Percentiles rank a stretch among this genome's conserved stretches.
phyloP scores from a whole-genome alignment of 305 asterid genomes.

The Plantago coronopus region DNA sequence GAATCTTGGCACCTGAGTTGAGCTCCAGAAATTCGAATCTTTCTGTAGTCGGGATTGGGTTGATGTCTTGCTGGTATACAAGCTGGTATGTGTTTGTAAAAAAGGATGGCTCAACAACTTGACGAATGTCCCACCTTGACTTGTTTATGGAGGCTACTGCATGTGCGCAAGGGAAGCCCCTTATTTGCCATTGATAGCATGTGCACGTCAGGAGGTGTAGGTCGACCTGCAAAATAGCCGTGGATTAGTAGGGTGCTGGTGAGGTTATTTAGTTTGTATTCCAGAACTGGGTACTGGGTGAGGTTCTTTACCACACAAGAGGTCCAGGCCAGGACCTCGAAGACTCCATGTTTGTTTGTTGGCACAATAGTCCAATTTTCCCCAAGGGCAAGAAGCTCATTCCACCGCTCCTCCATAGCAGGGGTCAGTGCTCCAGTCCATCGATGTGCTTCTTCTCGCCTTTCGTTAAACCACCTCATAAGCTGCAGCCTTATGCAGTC shows the following conservation, averaged over 20 bases:
- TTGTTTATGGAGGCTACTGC: no score
- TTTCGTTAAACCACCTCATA: not conserved
- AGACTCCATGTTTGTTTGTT: not conserved
- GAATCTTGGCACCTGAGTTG: no score
- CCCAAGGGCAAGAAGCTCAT: not conserved
- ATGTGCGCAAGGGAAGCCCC: not conserved
- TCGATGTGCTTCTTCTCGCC: not conserved
- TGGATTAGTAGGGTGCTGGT: not conserved
- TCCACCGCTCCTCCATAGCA: not conserved
- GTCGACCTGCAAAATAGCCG: not conserved
- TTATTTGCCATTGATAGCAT: not conserved
- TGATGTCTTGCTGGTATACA: no score
- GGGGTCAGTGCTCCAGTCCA: not conserved
- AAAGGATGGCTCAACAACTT: no score
- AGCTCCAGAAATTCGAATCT: no score
- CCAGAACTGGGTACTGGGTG: no score
- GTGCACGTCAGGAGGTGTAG: not conserved
- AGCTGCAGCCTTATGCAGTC: not conserved
- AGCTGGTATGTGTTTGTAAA: no score
- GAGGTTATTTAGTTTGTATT: no score
- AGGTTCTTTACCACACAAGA: no score
- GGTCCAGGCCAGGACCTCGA: not conserved
- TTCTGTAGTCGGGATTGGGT: no score
- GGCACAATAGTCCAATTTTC: not conserved
- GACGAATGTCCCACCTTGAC: no score